Evolutionary conservation across 1,139 yeast species (phyloP), one percentile per base, ranked within the genome.

Genomic region (Geotrichum citri-aurantii): DNA sequence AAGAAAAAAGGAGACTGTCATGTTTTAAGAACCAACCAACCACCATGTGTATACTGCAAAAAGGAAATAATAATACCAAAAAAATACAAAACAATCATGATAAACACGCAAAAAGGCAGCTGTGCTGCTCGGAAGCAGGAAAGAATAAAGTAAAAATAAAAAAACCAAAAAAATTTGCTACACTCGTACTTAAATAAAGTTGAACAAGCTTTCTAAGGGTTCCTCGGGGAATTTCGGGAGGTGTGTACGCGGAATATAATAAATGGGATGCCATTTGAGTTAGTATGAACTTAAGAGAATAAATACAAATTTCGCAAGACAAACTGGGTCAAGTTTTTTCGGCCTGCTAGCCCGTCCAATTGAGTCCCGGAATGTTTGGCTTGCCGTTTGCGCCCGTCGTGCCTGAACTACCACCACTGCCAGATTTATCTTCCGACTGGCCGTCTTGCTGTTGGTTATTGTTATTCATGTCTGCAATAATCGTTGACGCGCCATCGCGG

Each of bases 301-400:
- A 46, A 46, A 23, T 46, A 23, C 49, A 46, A 12, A 19, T 23
- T 11, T 46, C 14, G 49, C 19, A 23, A 46, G 14, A 46, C 49
- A 46, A 23, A 23, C 26, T 3, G 19, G 7, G 21, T 40, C 26
- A 17, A 44, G 2, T 12, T 44, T 10, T 17, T 12, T 4, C 4
- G 27, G 11, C 12, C 21, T 26, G 24, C 24, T 50, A 55, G 19
- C 37, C 50, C 31, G 55, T 40, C 55, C 56, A 52, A 27, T 47
- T 57, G 21, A 57, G 47, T 17, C 59, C 59, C 7, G 57, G 59
- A 24, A 54, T 53, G n/a, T 27, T 55, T 2, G 58, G 58, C 37
- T 44, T 31, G 31, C 14, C 44, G 44, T 19, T 37, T 8, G 44
- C 6, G 17, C 58, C 58, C 5, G 54, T 50, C 21, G 37, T 44